Percentiles rank a stretch among this genome's conserved stretches.
Evolutionary conservation across 2,329 filamentous ascomycete species (phyloP).

Genomic region (Exophiala sp.): DNA sequence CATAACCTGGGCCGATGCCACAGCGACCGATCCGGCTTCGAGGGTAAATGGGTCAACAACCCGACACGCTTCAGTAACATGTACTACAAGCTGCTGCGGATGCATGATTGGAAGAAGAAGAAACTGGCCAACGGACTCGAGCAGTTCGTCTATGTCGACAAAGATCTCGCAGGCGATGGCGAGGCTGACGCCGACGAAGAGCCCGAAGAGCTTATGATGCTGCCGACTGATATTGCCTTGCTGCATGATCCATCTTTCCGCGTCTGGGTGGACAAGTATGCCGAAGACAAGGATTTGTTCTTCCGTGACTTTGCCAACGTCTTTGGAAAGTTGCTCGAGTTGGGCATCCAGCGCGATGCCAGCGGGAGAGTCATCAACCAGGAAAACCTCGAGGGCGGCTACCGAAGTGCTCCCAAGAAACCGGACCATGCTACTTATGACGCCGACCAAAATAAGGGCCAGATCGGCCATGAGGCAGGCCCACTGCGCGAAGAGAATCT

Average conservation of each 20-base stretch:
- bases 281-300: conserved; percentile 56
- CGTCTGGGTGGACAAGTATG: conserved; percentile 54
- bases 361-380: conserved; percentile 50
- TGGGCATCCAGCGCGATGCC: conserved; percentile 54
- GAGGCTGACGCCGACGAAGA: conserved; percentile 33
- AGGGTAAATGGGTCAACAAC: conserved; percentile 55
- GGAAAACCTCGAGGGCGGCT: conserved; percentile 54
- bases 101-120: conserved; percentile 51
- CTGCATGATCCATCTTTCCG: conserved; percentile 49
- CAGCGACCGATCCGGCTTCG: conserved; percentile 51
- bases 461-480: conserved; percentile 15
- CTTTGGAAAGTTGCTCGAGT: conserved; percentile 56
- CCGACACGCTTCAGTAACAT: conserved; percentile 55
- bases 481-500: conserved; percentile 15
- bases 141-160: conserved; percentile 57
- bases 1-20: conserved; percentile 55
- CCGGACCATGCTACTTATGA: conserved; percentile 32
- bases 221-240: conserved; percentile 59
- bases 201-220: conserved; percentile 54
- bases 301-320: conserved; percentile 55
- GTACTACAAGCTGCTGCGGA: conserved; percentile 51
- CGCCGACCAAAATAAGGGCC: conserved; percentile 8
- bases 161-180: conserved; percentile 39
- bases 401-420: conserved; percentile 54
- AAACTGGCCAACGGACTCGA: conserved; percentile 48